Evolutionary conservation across 169 alveolate genomes (phyloP).

Genomic region (Eimeria falciformis): DNA sequence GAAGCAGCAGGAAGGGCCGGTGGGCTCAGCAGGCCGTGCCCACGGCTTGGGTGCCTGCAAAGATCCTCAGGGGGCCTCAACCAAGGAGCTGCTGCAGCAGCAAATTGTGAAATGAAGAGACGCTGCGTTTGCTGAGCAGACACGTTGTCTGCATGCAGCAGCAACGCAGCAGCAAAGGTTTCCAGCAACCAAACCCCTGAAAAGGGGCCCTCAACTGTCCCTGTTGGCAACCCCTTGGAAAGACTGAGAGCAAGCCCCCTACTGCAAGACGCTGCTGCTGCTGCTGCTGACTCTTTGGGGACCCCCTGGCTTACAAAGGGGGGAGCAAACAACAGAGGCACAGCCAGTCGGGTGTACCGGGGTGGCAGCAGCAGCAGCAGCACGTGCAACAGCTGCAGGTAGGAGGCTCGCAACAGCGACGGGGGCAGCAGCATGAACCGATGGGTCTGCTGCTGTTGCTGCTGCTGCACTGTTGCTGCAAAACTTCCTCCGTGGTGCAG

Average conservation of each 20-base stretch:
- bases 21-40: not conserved
- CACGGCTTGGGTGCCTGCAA: too few species aligned
- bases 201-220: not conserved
- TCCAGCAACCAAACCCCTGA: slow-evolving; percentile 7
- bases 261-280: not conserved
- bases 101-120: not conserved
- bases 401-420: slow-evolving; percentile 22
- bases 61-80: not conserved
- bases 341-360: not conserved
- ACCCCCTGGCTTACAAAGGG: slow-evolving; percentile 10
- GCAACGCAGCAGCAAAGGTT: slow-evolving; percentile 32
- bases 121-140: not conserved
- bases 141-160: slow-evolving; percentile 21
- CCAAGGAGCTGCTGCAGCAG: slow-evolving; percentile 17
- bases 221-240: not conserved
- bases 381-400: slow-evolving; percentile 38
- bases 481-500: slow-evolving; percentile 12
- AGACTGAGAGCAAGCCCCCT: not conserved
- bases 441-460: slow-evolving; percentile 51
- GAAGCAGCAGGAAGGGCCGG: slow-evolving; percentile 39
- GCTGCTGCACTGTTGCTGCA: slow-evolving; percentile 49
- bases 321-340: slow-evolving; percentile 45
- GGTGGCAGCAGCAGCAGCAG: slow-evolving; percentile 54
- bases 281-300: not conserved
- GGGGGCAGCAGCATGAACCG: slow-evolving; percentile 60